These are phyloP conservation scores for Verticillium nubilum DNA, from an alignment of 2,329 filamentous ascomycete species.

Conservation along the genomic window DNA sequence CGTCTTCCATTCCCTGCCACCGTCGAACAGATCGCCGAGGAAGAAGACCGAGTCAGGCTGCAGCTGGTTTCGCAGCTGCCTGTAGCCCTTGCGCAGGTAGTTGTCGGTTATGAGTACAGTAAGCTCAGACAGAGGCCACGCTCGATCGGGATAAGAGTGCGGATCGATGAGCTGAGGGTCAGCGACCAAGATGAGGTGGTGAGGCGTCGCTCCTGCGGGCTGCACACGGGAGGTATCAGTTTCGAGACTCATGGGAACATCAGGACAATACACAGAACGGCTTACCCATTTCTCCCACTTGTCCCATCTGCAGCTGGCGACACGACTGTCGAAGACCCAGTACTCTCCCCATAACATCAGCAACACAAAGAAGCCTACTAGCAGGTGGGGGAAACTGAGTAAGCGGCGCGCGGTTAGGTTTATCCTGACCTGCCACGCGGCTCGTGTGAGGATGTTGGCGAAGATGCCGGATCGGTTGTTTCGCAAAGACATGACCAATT, in stretches of 20 bases:
- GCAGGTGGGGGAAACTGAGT: conserved; percentile 58
- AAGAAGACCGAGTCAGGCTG: conserved; percentile 88
- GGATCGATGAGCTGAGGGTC: conserved; percentile 91
- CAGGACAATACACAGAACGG: background rate
- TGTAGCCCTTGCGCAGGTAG: conserved; percentile 80
- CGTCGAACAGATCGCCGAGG: conserved; percentile 91
- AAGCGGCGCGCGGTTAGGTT: conserved; percentile 48
- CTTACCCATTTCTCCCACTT: conserved; percentile 91
- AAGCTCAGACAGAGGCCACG: conserved; percentile 50
- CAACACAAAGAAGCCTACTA: conserved; percentile 70
- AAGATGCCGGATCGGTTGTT: conserved; percentile 11
- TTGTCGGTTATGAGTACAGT: conserved; percentile 70
- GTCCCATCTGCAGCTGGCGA: conserved; percentile 72
- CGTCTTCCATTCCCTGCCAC: conserved; percentile 91
- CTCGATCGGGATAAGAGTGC: conserved; percentile 85
- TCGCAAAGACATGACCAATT: background rate
- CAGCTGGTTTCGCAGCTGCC: conserved; percentile 67
- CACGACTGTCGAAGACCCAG: conserved; percentile 65
- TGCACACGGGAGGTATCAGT: conserved; percentile 27
- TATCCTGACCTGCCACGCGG: conserved; percentile 24
- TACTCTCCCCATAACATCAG: conserved; percentile 82
- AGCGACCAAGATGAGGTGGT: conserved; percentile 78
- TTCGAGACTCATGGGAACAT: background rate
- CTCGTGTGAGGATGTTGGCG: conserved; percentile 15
- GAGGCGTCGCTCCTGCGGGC: conserved; percentile 73